Base-by-base conservation (phyloP, 768 basidiomycete genomes). In the Lentinula raphanica region DNA sequence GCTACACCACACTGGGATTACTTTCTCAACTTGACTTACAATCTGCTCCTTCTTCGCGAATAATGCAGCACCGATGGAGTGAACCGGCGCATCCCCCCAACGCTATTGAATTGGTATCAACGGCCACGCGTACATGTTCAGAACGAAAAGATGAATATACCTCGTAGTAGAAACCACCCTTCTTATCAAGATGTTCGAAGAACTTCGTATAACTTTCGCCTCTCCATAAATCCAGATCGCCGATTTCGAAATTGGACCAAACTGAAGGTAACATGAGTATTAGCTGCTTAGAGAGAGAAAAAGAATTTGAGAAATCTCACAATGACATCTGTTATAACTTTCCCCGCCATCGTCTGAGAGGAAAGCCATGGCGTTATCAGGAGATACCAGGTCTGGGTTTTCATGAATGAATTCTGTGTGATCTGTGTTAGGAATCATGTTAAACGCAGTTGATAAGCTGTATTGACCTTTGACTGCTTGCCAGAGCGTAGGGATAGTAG, bases 191-290 rank as follows among this genome's bases (percentile, higher is more conserved):
- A 68, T 82, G 83, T 44, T 93, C 86, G 63, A 95, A 96, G 76
- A 84, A 96, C 63, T 87, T 83, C 58, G 74, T 76, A 68, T 97
- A 97, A 3, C 87, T 85, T 59, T 94, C 86, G 13, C 86, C 73
- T 63, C 93, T 79, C 91, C 91, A 94, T 59, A 95, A 82, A 60
- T 90, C 85, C 60, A 95, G 79, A 65, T 86, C 80, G 5, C 79
- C 94, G 59, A 97, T 96, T 69, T 96, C 94, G 65, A 96, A 96
- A 71, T 94, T 97, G 63, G 86, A 90, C 92, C 92, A 94, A 76
- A 92, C 90, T 92, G 55, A 5, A 21, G 13, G 29, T n/a, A 23
- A 19, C 31, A 19, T 38, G 23, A 31, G 29, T 25, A 4, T 13
- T 8, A 21, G 8, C 3, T 44, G n/a, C 5, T 23, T 7, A 28